A percentile compares a stretch with the other conserved stretches of the same genome.
These are phyloP conservation scores for Saturnispora galanensis DNA, from an alignment of 805 yeast genomes.

Conservation along the genomic window DNA sequence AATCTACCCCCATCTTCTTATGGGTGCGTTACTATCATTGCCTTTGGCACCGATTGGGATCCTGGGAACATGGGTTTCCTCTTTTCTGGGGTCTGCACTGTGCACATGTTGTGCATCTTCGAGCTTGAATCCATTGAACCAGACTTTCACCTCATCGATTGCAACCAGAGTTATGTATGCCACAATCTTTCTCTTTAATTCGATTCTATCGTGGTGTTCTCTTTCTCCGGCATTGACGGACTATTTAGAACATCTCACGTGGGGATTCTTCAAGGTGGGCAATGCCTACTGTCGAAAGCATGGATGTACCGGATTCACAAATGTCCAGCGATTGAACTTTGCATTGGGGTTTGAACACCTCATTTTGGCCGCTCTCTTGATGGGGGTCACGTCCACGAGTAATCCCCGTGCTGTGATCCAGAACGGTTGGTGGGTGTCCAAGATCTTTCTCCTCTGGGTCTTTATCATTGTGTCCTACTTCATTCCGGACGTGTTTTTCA, in stretches of 20 bases:
- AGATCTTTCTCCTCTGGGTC: slow-evolving; percentile 49
- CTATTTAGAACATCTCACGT: slow-evolving; percentile 60
- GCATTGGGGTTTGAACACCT: slow-evolving; percentile 78
- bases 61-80: slow-evolving; percentile 53
- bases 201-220: slow-evolving; percentile 86
- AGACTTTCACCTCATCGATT: slow-evolving; percentile 52
- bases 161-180: slow-evolving; percentile 88
- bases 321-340: slow-evolving; percentile 87
- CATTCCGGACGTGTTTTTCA: slow-evolving; percentile 79
- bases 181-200: slow-evolving; percentile 60
- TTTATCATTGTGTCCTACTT: slow-evolving; percentile 56
- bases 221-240: slow-evolving; percentile 70
- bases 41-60: slow-evolving; percentile 52
- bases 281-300: slow-evolving; percentile 61
- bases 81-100: slow-evolving; percentile 75
- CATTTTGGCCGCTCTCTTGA: slow-evolving; percentile 51
- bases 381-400: slow-evolving; percentile 67
- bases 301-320: slow-evolving; percentile 80
- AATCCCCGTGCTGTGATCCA: slow-evolving; percentile 77
- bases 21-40: slow-evolving; percentile 65
- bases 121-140: slow-evolving; percentile 29
- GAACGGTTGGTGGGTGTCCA: slow-evolving; percentile 86
- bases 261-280: slow-evolving; percentile 55
- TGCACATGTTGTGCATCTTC: slow-evolving; percentile 48
- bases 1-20: slow-evolving; percentile 14